phyloP scores from a whole-genome alignment of 306 rosid genomes.

The Astragalus membranaceus region DNA sequence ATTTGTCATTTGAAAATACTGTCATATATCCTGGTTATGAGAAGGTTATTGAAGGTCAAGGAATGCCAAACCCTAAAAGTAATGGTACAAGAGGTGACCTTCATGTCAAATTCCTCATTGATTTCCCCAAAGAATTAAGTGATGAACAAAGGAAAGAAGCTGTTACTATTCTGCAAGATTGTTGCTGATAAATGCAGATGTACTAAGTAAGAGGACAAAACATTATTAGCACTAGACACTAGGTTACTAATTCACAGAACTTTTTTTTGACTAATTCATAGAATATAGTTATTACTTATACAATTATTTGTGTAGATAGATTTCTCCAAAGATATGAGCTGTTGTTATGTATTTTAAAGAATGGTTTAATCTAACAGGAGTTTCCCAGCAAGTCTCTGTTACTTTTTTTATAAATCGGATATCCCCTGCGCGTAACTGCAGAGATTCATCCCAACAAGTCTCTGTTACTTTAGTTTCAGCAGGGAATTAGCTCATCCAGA shows the following conservation, averaged over 20 bases:
- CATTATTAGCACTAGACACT: not conserved
- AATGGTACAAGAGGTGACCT: slow-evolving; percentile 62
- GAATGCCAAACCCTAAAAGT: slow-evolving; percentile 63
- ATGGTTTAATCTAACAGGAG: slow-evolving; percentile 1
- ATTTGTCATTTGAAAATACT: slow-evolving; percentile 47
- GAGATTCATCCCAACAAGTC: not conserved
- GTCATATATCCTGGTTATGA: slow-evolving; percentile 65
- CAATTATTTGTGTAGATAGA: not conserved
- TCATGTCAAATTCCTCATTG: slow-evolving; percentile 52
- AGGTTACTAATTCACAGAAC: not conserved
- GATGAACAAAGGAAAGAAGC: slow-evolving; percentile 55
- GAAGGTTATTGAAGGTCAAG: slow-evolving; percentile 65
- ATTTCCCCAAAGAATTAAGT: slow-evolving; percentile 52
- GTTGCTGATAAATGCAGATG: slow-evolving; percentile 29
- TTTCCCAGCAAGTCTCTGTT: not conserved
- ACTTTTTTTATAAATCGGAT: not conserved
- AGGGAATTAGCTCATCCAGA: not conserved
- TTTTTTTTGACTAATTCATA: not conserved
- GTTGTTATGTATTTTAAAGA: not conserved
- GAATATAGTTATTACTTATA: not conserved
- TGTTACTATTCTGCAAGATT: slow-evolving; percentile 47
- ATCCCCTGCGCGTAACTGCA: no score
- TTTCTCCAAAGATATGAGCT: not conserved
- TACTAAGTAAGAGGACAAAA: not conserved
- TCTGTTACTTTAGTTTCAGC: not conserved